Evolutionary conservation across 2,329 filamentous ascomycete species (phyloP).

Genomic region (Gliomastix tumulicola): DNA sequence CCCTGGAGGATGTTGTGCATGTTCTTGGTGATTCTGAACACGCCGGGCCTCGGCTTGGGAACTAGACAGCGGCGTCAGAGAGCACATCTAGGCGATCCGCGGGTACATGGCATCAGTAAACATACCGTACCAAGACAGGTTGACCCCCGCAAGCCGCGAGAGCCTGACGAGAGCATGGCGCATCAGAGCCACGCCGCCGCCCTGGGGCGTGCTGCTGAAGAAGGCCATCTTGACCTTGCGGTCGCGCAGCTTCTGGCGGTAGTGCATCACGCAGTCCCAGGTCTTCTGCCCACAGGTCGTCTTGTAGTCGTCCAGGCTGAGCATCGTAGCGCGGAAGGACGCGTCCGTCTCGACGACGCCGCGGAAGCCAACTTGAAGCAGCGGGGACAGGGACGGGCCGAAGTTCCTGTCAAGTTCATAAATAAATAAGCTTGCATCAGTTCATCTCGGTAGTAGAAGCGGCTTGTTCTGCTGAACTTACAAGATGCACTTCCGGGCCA

Average conservation of each 20-base stretch:
- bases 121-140: constrained; percentile 65
- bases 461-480: constrained; percentile 26
- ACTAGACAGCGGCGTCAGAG: too few relatives aligned
- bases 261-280: constrained; percentile 59
- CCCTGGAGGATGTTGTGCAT: constrained; percentile 86
- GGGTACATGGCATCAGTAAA: too few relatives aligned
- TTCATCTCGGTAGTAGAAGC: neutral
- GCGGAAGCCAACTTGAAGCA: constrained; percentile 59
- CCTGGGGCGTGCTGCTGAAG: constrained; percentile 74
- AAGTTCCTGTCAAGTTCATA: constrained; percentile 47
- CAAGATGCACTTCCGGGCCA: constrained; percentile 73
- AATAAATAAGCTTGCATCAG: neutral
- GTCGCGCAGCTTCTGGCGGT: constrained; percentile 53
- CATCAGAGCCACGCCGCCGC: constrained; percentile 79
- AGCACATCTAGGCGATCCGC: too few relatives aligned
- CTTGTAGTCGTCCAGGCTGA: constrained; percentile 48
- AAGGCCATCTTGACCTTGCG: constrained; percentile 66
- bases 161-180: constrained; percentile 71
- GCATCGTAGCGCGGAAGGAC: constrained; percentile 55
- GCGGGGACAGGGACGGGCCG: constrained; percentile 63
- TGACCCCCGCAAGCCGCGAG: constrained; percentile 56
- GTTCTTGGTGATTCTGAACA: constrained; percentile 80
- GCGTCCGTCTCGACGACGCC: constrained; percentile 67
- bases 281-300: constrained; percentile 54
- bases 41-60: constrained; percentile 69